These are phyloP conservation scores for Solanum clarkiae DNA, from an alignment of 257 asterid species.

Conservation along the genomic window DNA sequence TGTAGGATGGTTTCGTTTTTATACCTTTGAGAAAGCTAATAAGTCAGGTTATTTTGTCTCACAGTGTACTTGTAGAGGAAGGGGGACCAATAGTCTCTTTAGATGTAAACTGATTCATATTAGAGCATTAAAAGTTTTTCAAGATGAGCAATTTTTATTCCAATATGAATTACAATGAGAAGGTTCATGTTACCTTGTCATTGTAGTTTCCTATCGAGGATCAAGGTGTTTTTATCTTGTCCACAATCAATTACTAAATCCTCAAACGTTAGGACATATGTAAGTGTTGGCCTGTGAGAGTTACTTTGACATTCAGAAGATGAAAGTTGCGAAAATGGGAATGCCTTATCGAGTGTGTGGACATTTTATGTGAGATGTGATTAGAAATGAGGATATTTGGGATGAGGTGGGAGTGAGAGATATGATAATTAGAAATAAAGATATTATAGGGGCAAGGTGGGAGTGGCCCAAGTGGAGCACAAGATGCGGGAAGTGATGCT, in stretches of 20 bases:
- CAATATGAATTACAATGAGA: not conserved
- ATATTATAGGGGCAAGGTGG: too few species aligned
- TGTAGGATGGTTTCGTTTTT: not conserved
- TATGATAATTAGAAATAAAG: too few species aligned
- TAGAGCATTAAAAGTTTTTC: not conserved
- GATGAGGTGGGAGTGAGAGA: too few species aligned
- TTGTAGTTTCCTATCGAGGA: not conserved
- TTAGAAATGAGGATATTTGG: too few species aligned
- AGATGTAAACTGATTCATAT: not conserved
- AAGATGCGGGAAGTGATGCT: too few species aligned
- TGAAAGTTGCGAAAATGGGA: too few species aligned
- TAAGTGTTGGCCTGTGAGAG: too few species aligned
- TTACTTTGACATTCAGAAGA: too few species aligned
- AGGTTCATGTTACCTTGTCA: not conserved
- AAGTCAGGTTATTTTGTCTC: not conserved
- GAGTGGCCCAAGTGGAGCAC: too few species aligned
- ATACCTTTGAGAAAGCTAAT: constrained; percentile 11
- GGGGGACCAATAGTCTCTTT: not conserved
- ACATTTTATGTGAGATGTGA: too few species aligned
- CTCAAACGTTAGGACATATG: not conserved
- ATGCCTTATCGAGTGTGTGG: too few species aligned
- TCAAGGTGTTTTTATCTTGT: not conserved
- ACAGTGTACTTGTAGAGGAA: not conserved
- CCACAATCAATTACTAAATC: not conserved
- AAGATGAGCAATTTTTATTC: not conserved